A percentile compares a stretch with the other conserved stretches of the same genome.
Conservation (phyloP, 495 filamentous ascomycete genomes). For the Copromyces sp. region DNA sequence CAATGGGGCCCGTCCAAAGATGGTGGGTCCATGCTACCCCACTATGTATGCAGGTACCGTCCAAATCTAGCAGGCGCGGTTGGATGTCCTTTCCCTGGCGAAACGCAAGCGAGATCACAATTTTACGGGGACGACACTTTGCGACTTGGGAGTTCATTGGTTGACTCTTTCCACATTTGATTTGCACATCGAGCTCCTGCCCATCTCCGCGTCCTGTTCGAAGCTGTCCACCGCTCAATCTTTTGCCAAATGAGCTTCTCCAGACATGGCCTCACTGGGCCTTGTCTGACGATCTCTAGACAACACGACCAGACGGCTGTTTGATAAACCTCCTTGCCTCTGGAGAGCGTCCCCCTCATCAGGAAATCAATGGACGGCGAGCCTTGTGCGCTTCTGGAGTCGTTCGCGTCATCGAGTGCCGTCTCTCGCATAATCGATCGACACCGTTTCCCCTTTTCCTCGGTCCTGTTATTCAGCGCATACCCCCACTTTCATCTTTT, state of each 20-base stretch:
- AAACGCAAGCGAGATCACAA: conserved; percentile 10
- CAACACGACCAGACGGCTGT: neutral
- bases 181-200: neutral
- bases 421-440: neutral
- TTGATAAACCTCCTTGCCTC: neutral
- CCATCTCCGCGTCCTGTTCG: neutral
- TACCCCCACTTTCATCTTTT: neutral
- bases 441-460: neutral
- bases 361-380: neutral
- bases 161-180: conserved; percentile 5
- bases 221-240: neutral
- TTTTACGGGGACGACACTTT: neutral
- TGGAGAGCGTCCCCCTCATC: neutral
- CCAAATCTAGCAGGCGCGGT: neutral
- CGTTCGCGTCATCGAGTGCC: neutral
- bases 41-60: conserved; percentile 12
- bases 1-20: neutral
- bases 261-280: conserved; percentile 1
- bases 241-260: conserved; percentile 7
- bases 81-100: neutral
- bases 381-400: neutral
- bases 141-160: neutral
- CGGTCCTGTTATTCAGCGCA: neutral
- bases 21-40: neutral
- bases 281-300: conserved; percentile 4